A percentile compares a stretch with the other conserved stretches of the same genome.
Conservation (phyloP, 1,139 yeast genomes). For the Meyerozyma athensensis region DNA sequence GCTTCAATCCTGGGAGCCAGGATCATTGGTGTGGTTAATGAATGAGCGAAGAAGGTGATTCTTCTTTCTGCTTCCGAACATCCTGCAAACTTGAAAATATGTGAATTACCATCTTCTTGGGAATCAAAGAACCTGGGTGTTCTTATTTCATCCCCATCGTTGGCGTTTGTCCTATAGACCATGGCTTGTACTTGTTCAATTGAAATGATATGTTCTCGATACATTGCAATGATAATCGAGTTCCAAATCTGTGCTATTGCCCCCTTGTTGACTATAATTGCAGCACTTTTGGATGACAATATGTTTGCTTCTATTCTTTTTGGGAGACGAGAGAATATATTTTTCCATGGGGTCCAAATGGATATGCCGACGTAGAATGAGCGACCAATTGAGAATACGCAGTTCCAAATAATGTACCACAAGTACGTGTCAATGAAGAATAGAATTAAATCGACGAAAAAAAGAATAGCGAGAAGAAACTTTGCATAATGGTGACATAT, state of each 20-base stretch:
- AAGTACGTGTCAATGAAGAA: conserved; percentile 52
- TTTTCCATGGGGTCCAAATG: conserved; percentile 57
- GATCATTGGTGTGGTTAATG: conserved; percentile 50
- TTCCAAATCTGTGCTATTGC: conserved; percentile 51
- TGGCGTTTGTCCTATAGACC: conserved; percentile 33
- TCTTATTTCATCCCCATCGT: conserved; percentile 24
- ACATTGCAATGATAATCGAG: conserved; percentile 51
- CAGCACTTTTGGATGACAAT: conserved; percentile 27
- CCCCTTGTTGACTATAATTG: conserved; percentile 27
- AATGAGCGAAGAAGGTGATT: conserved; percentile 52
- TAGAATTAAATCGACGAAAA: conserved; percentile 40
- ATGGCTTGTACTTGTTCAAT: conserved; percentile 46
- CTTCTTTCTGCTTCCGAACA: conserved; percentile 47
- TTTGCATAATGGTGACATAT: conserved; percentile 38
- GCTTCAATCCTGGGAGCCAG: conserved; percentile 36
- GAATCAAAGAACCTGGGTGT: conserved; percentile 49
- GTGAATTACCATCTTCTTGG: conserved; percentile 44
- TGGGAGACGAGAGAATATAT: conserved; percentile 47
- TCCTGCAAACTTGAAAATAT: conserved; percentile 28
- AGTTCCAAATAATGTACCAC: conserved; percentile 54
- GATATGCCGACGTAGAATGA: conserved; percentile 50
- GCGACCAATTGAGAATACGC: conserved; percentile 44
- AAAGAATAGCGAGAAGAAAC: conserved; percentile 33
- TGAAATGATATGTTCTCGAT: conserved; percentile 49
- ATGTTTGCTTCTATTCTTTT: conserved; percentile 46